These are phyloP conservation scores for Pichia kudriavzevii DNA, from an alignment of 1,139 yeast species.

Conservation along the genomic window DNA sequence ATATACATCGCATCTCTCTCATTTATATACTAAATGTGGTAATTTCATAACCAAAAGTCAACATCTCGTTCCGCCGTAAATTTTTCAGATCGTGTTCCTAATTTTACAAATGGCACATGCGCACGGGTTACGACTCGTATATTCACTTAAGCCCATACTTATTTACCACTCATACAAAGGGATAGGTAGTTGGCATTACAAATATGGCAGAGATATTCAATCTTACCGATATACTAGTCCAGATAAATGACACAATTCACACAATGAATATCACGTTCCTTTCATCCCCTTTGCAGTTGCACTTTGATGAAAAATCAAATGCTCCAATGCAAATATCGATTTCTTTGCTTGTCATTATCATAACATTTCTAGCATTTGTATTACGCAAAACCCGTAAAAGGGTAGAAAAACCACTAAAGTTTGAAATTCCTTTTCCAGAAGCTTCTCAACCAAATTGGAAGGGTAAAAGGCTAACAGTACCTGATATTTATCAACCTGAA, in stretches of 20 bases:
- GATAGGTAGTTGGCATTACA: neutral
- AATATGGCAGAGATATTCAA: slow-evolving; percentile 7
- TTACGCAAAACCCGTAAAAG: slow-evolving; percentile 24
- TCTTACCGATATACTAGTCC: slow-evolving; percentile 7
- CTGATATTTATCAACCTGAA: slow-evolving; percentile 42
- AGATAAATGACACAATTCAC: slow-evolving; percentile 7
- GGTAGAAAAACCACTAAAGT: slow-evolving; percentile 35
- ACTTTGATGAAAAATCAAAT: slow-evolving; percentile 5
- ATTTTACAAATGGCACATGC: no score
- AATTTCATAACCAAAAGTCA: no score
- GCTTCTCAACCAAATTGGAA: slow-evolving; percentile 92
- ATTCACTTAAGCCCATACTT: no score
- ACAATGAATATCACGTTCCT: slow-evolving; percentile 8
- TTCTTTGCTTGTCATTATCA: slow-evolving; percentile 20
- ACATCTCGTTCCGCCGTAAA: no score
- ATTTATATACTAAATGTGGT: no score
- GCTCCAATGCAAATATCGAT: slow-evolving; percentile 25
- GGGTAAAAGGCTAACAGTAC: slow-evolving; percentile 67
- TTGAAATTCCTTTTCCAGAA: slow-evolving; percentile 60
- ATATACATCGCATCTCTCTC: no score
- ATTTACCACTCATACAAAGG: no score
- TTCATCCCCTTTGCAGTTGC: slow-evolving; percentile 6
- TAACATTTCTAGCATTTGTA: slow-evolving; percentile 18
- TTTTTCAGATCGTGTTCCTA: no score
- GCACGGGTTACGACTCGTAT: no score